Base-by-base conservation (phyloP, 805 yeast genomes). In the Yarrowia deformans region DNA sequence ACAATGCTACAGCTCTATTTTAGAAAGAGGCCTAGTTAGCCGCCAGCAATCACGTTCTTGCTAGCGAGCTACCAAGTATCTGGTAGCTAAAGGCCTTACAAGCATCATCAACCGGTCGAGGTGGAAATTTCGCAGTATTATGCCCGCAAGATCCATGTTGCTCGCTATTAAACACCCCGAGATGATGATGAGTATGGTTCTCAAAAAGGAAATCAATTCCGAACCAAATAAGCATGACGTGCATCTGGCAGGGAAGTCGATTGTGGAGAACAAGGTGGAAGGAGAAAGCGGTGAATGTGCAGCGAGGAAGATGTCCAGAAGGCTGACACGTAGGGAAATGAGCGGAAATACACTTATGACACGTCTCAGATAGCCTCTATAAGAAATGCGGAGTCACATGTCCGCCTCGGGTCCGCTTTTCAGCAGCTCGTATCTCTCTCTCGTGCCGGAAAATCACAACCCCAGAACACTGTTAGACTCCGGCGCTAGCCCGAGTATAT, bases 241-340 rank as follows among this genome's bases (percentile, higher is more conserved):
- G 66, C 52, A 34, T 45, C 12, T 43, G 66, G 7, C n/a, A 13
- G 40, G 7, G 66, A 34, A 19, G 34, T 32, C 18, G 34, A 16
- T 34, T 60, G 66, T 60, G 66, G 66, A 60, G 66, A 60, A 48
- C 12, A 56, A 43, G 50, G 52, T 60, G 52, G 66, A 42, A 60
- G 66, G 66, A 60, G 66, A 43, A 60, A 34, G 66, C 66, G 66
- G 52, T 10, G 37, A 19, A 23, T 42, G 46, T 5, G 7, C 2
- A 23, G 29, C 4, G 29, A 23, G 29, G 29, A 23, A 23, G 29
- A 23, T 23, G 2, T 23, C 29, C 29, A 23, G 29, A 23, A 23
- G 3, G 4, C 29, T 23, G 29, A 23, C 4, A 23, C 29, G 4
- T 23, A 2, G 29, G 29, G 29, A 23, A 23, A 23, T 23, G 29